Evolutionary conservation across 2,329 filamentous ascomycete genomes (phyloP), one percentile per base, ranked within the genome.

Genomic region (Aspergillus fumigatus): DNA sequence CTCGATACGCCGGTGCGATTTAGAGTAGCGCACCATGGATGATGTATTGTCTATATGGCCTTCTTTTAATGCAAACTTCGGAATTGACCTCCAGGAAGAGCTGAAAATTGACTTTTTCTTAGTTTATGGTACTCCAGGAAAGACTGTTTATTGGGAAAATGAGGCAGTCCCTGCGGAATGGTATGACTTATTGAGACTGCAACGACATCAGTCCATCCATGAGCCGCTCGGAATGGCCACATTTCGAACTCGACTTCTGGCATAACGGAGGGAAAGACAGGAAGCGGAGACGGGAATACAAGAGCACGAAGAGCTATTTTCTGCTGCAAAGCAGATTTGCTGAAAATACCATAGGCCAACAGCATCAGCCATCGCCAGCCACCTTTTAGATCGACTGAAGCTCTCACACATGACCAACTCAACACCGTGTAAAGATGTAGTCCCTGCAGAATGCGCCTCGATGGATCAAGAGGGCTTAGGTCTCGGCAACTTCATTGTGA

Each of bases 401-500:
- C 21, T 21, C 9, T 25, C 19, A 45, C 10, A 21, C 40, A 41
- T n/a, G 40, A 23, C 23, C 43, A 7, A 14, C 21, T 26, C 43
- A 47, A 7, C 11, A 6, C 3, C 19, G 21, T 14, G 19, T 21
- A 47, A 14, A 47, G 9, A 14, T 23, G 32, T 38, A 38, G 32
- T 38, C 6, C 35, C 43, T 38, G 32, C 14, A 17, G 14, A 38
- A 38, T 6, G 14, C 5, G 5, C 14, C 32, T 17, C 32, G n/a
- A 41, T 35, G 32, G 14, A n/a, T 35, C 17, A 48, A 48, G 35
- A 40, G 32, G 52, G 23, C 25, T 14, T 27, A 52, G 40, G 26
- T 58, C 52, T 50, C 41, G 55, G 55, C 55, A 58, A 56, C 51
- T 48, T 51, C 53, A 50, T 52, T 56, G 54, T 58, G 52, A 60